Base-by-base conservation (phyloP, 345 rosid species). In the Heritiera littoralis region DNA sequence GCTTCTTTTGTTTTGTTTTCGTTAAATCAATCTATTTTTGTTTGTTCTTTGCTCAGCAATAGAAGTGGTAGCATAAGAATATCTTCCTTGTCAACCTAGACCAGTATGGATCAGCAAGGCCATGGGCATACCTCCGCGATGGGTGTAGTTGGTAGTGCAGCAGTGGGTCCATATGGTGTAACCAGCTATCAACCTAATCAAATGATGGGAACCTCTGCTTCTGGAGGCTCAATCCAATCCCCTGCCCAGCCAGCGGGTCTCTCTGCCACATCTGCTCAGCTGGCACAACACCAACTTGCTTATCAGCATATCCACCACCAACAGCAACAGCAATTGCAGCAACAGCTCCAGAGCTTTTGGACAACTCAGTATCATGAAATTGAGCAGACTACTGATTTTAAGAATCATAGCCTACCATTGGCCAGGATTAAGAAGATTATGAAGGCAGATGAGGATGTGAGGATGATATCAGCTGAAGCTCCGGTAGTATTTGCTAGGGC, bases 371-470 rank as follows among this genome's bases (percentile, higher is more conserved):
- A 85, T 83, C 93, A 92, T 78, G 98, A 95, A 70, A 90, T 95
- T 3, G 98, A 91, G 72, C 90, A 89, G 71, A 88, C 88, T 32
- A 83, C 93, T 0, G 99, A 95, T 81, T 95, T 95, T 86, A 95
- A 92, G 89, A 92, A 92, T 80, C 99, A 93, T 72, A 93, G 94
- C 87, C 92, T 95, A 80, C 98, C 99, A 0, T 75, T 95, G 6
- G 98, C 98, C 0, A 92, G 99, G 85, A 95, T 95, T 86, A 95
- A 95, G 90, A 95, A 95, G 83, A 95, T 95, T 90, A 95, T 95
- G 99, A 95, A 95, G 84, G 99, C 99, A 0, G 99, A 95, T 11
- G 99, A 95, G 82, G 99, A 95, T 67, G 99, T 95, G 56, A 93
- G 94, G 82, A 95, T 95, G 99, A 95, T 95, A 78, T 93, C 99